phyloP scores from a whole-genome alignment of 108 stramenopile genomes.

The Cyclostephanos invisitatus region DNA sequence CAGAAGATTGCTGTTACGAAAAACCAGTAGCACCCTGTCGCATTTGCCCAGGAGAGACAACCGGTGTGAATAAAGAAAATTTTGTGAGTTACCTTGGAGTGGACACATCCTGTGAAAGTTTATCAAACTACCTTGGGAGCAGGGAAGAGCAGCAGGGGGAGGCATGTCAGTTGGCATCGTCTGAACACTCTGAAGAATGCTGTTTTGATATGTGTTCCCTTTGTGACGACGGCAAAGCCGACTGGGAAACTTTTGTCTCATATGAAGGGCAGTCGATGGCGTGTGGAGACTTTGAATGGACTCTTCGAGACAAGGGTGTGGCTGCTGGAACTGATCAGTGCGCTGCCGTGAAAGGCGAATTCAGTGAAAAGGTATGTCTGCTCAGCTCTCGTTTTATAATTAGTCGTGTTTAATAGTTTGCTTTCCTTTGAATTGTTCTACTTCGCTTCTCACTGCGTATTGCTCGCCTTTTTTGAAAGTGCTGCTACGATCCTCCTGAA shows the following conservation, averaged over 20 bases:
- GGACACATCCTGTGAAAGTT: constrained; percentile 46
- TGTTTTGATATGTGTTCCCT: constrained; percentile 46
- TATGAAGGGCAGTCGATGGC: constrained; percentile 41
- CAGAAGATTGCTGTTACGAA: constrained; percentile 39
- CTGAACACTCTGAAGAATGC: constrained; percentile 38
- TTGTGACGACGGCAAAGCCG: constrained; percentile 46
- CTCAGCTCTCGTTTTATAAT: constrained; percentile 1
- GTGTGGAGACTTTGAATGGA: constrained; percentile 54
- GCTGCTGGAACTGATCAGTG: constrained; percentile 44
- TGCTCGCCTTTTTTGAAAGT: not conserved
- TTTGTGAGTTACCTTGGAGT: constrained; percentile 43
- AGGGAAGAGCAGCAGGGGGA: constrained; percentile 44
- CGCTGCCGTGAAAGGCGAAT: constrained; percentile 39
- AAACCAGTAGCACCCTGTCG: constrained; percentile 45
- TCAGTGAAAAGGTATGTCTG: constrained; percentile 18
- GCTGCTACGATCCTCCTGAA: constrained; percentile 40
- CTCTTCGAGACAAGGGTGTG: constrained; percentile 30
- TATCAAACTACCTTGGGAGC: constrained; percentile 49
- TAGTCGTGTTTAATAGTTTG: not conserved
- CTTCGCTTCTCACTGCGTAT: not conserved
- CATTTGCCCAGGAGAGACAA: constrained; percentile 33
- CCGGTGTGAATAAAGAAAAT: constrained; percentile 29
- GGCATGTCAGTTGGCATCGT: constrained; percentile 28
- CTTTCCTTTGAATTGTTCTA: not conserved
- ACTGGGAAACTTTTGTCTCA: constrained; percentile 44